These are phyloP conservation scores for Phoma sp. DNA, from an alignment of 2,329 filamentous ascomycete species.

Conservation along the genomic window DNA sequence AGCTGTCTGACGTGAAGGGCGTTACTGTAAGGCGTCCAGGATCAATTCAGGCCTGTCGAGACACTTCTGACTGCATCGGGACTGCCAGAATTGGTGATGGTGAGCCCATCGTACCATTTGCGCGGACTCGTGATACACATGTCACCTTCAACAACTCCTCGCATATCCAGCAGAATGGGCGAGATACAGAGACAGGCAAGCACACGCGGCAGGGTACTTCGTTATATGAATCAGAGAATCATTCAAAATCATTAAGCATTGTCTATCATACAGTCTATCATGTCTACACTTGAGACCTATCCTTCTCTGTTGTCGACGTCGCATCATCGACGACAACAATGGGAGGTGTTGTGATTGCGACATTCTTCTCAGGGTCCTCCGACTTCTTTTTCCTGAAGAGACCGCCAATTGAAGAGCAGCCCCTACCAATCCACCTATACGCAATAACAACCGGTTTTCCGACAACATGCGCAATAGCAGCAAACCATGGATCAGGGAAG, in stretches of 20 bases:
- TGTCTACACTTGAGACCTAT: slow-evolving; percentile 1
- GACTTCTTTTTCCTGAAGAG: slow-evolving; percentile 29
- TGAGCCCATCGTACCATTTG: no score
- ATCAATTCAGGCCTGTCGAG: no score
- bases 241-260: background rate
- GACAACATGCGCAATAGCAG: slow-evolving; percentile 26
- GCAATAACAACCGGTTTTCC: slow-evolving; percentile 33
- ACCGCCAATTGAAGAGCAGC: slow-evolving; percentile 17
- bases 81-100: no score
- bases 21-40: no score
- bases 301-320: background rate
- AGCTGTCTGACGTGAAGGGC: no score
- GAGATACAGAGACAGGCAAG: no score
- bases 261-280: background rate
- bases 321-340: slow-evolving; percentile 25
- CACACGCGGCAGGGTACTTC: no score
- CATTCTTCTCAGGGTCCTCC: slow-evolving; percentile 21
- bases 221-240: background rate
- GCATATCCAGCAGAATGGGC: no score
- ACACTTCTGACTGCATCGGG: no score
- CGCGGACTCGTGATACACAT: no score
- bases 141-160: no score
- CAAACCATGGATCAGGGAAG: slow-evolving; percentile 57
- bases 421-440: slow-evolving; percentile 25
- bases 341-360: slow-evolving; percentile 23